Conservation (phyloP, 2,329 filamentous ascomycete species). For the Trichoderma sp. region DNA sequence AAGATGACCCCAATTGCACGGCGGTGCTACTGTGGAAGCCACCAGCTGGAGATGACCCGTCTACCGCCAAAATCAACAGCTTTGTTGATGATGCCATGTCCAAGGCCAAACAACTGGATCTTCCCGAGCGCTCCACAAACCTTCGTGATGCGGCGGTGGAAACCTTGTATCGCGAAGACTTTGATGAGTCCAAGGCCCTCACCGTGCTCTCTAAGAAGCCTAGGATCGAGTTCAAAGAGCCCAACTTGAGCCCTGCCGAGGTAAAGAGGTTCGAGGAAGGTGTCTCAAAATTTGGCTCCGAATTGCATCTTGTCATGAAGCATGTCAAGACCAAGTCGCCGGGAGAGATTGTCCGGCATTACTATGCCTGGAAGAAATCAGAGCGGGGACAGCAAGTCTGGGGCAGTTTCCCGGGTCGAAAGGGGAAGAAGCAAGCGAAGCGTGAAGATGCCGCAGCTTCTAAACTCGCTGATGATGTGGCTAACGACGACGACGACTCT, state of each 20-base stretch:
- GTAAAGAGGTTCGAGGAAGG: conserved; percentile 90
- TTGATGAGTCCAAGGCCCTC: conserved; percentile 70
- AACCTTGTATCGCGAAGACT: conserved; percentile 70
- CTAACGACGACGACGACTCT: conserved; percentile 90
- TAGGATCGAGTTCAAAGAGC: conserved; percentile 77
- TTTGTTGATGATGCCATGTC: conserved; percentile 73
- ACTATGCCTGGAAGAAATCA: conserved; percentile 98
- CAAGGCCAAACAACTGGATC: conserved; percentile 65
- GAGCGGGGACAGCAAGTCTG: conserved; percentile 82
- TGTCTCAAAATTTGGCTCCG: conserved; percentile 86
- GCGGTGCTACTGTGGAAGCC: conserved; percentile 78
- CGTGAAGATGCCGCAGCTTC: conserved; percentile 68
- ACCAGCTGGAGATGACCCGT: conserved; percentile 54
- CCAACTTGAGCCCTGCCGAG: conserved; percentile 74
- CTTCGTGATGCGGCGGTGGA: conserved; percentile 81
- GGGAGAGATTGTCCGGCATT: conserved; percentile 83
- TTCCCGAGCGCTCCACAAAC: conserved; percentile 79
- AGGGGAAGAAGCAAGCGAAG: conserved; percentile 84
- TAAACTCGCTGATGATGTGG: conserved; percentile 88
- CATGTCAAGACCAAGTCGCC: conserved; percentile 83
- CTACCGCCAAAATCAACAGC: conserved; percentile 65
- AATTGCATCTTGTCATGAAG: conserved; percentile 78
- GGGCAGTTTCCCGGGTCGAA: conserved; percentile 84
- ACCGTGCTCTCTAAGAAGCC: conserved; percentile 68
- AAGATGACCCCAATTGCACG: conserved; percentile 73